Base-by-base conservation (phyloP, 768 basidiomycete species). In the Rhodotorula babjevae region DNA sequence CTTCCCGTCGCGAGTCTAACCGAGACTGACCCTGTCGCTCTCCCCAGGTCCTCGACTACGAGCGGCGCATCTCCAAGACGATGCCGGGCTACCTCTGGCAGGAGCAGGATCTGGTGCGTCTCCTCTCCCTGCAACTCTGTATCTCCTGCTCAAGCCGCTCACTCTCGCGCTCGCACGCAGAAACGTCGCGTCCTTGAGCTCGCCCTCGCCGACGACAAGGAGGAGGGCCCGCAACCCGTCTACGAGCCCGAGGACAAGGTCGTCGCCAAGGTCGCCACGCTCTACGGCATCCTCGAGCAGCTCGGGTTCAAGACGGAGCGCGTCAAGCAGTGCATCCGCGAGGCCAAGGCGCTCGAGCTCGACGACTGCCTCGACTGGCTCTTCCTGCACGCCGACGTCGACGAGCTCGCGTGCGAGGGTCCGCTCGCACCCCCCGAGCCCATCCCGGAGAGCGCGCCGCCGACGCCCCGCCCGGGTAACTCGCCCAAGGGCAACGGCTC, bases 331-430 rank as follows among this genome's bases (percentile, higher is more conserved):
- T 96, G 92, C 79, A 81, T 98, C 58, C 81, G 83, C 63, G 80
- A 84, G 12, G 86, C 92, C 40, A 80, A 83, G 40, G 86, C 88
- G 21, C 82, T 89, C 46, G 90, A 91, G 36, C 82, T 92, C n/a
- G 94, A 97, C 25, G 90, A 92, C 63, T 92, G 91, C 18, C 85
- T 90, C 65, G 89, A 93, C 79, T 97, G 95, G 95, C 83, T 92
- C 49, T 86, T 85, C 79, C 75, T 88, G 12, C 85, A 88, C 80
- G 89, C 87, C 78, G 78, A 85, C 18, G 85, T 87, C 68, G 85
- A 85, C 56, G 89, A 90, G 73, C 81, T 90, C 4, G 81, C 81
- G 60, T 66, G 75, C 50, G 82, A 81, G n/a, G 67, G 71, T 2
- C 64, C 71, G 19, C 55, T 65, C 49, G 58, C 46, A 19, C 11